Percentiles rank a stretch among this genome's conserved stretches.
Conservation (phyloP, 108 stramenopile genomes). For the Cafeteria roenbergensis region DNA sequence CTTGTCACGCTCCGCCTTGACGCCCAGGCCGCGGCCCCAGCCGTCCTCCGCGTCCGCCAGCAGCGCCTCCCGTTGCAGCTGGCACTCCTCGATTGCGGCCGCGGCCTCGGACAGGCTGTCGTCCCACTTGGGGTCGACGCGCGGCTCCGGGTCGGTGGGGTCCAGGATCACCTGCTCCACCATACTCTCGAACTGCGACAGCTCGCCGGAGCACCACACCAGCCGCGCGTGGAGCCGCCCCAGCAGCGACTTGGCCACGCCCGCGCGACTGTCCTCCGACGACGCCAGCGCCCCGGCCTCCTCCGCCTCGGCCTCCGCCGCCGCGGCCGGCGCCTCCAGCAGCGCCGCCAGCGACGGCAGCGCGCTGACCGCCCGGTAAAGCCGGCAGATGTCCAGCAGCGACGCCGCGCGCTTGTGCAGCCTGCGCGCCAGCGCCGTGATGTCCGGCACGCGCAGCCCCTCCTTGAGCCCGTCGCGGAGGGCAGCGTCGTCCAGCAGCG, state of each 20-base stretch:
- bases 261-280: neutral
- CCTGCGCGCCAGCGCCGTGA: neutral
- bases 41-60: conserved; percentile 42
- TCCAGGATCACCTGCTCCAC: neutral
- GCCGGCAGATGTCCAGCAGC: neutral
- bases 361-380: neutral
- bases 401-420: neutral
- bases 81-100: conserved; percentile 50
- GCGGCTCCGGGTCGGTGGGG: conserved; percentile 48
- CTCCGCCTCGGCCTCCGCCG: no score
- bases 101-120: conserved; percentile 53
- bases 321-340: neutral
- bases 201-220: neutral
- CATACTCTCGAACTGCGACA: neutral
- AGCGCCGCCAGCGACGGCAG: neutral
- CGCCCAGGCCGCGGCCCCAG: conserved; percentile 36
- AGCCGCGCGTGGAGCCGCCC: neutral
- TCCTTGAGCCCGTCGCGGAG: conserved; percentile 4
- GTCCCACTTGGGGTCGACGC: conserved; percentile 52
- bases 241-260: neutral
- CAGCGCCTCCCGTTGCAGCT: conserved; percentile 51
- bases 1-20: conserved; percentile 51
- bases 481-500: conserved; percentile 9
- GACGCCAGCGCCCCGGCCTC: neutral
- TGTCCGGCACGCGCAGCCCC: conserved; percentile 13